Evolutionary conservation across 2,329 filamentous ascomycete species (phyloP), one percentile per base, ranked within the genome.

Genomic region (Aspergillus uvarum): DNA sequence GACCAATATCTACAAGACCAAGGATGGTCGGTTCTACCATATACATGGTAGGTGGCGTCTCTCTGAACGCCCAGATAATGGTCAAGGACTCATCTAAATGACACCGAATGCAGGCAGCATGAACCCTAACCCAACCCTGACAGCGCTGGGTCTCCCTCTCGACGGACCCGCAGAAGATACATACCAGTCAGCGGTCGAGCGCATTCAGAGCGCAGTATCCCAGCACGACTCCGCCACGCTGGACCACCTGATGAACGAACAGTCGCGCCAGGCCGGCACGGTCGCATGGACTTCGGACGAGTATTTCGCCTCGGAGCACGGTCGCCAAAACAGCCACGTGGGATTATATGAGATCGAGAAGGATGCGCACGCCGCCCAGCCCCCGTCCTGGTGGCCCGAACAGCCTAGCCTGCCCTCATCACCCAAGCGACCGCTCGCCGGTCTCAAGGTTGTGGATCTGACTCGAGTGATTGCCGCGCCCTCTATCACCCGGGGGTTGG

Each of bases 401-500:
- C 16, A 21, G 7, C 5, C 56, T 3, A 26, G 22, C 19, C 48
- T 31, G 10, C 26, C 38, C 2, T 29, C 26, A 29, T 29, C 26
- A 10, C 12, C 24, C n/a, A 3, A 51, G 8, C 59, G 59, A 1
- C 62, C 62, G 67, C 86, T 78, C 60, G 80, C 69, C 6, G 89
- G 89, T 0, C 81, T 92, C 71, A 89, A 88, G 64, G 89, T 92
- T 5, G 81, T 92, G 5, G 90, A 93, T 70, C 77, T 92, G 31
- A 90, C 88, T 69, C 86, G 89, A 47, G 87, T 92, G 68, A 91
- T 92, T 63, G 89, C 89, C 3, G 89, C 89, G 0, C 89, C 89
- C n/a, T 85, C 87, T 4, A 87, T 92, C 65, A 86, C 86, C 3
- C 84, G 88, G 31, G 87, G 87, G 1, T 81, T 92, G 0, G 88